These are phyloP conservation scores for Penicillium sp. DNA, from an alignment of 2,329 filamentous ascomycete species.

Conservation along the genomic window DNA sequence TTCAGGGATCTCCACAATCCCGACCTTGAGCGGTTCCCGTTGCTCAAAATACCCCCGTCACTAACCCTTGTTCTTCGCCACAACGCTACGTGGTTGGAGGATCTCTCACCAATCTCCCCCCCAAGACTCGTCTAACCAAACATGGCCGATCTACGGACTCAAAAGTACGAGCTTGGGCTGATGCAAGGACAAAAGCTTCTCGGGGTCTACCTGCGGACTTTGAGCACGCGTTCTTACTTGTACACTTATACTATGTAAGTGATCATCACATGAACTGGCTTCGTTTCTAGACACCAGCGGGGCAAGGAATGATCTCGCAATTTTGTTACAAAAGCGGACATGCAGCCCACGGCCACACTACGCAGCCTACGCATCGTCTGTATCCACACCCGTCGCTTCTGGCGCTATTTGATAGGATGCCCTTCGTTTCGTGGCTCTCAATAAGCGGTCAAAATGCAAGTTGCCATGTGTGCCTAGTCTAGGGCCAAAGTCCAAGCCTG, in stretches of 20 bases:
- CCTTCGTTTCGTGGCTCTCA: neutral
- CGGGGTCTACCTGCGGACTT: neutral
- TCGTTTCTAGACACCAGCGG: conserved; percentile 8
- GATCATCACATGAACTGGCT: neutral
- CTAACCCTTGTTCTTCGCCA: neutral
- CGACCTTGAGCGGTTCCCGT: neutral
- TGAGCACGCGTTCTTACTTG: neutral
- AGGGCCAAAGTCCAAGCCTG: neutral
- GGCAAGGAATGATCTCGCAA: conserved; percentile 1
- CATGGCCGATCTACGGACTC: neutral
- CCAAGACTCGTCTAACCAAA: neutral
- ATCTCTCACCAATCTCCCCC: neutral
- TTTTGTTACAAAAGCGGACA: neutral
- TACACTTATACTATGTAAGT: neutral
- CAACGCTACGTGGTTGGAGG: neutral
- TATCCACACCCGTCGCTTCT: neutral
- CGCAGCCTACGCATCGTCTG: neutral
- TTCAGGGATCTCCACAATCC: neutral
- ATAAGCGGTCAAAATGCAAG: conserved; percentile 2
- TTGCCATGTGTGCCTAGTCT: neutral
- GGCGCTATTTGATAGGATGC: neutral
- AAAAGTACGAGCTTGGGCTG: neutral
- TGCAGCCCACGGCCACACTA: neutral
- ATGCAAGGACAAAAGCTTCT: conserved; percentile 8
- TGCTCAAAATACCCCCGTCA: neutral